These are phyloP conservation scores for Stachybotrys elegans DNA, from an alignment of 2,329 filamentous ascomycete genomes.

Conservation along the genomic window DNA sequence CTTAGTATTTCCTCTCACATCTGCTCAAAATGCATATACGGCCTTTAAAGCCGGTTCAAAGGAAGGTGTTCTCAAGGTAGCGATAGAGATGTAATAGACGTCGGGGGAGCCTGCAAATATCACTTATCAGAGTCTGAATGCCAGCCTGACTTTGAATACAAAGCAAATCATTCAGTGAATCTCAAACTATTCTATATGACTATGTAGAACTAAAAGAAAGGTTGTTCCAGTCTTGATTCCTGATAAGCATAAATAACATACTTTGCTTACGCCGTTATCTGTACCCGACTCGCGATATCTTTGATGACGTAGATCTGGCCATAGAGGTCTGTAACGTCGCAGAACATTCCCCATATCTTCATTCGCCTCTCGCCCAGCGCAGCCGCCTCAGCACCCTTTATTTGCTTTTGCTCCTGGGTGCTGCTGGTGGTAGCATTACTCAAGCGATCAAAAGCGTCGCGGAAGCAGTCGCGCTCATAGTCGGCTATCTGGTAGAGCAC, in stretches of 20 bases:
- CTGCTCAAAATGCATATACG: not conserved
- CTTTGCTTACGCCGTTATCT: no score
- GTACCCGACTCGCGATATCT: constrained; percentile 5
- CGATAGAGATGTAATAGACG: constrained; percentile 1
- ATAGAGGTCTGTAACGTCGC: constrained; percentile 6
- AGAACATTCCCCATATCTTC: constrained; percentile 4
- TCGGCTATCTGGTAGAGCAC: constrained; percentile 4
- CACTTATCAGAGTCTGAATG: no score
- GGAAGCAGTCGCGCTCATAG: constrained; percentile 7
- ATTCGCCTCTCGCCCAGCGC: no score
- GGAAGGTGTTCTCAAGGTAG: constrained; percentile 2
- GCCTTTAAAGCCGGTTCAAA: constrained; percentile 2
- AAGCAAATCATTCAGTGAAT: no score
- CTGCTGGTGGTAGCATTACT: not conserved
- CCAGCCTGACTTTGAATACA: no score
- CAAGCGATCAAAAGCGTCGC: not conserved
- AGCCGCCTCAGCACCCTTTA: no score
- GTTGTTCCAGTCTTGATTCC: no score
- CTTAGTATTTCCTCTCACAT: not conserved
- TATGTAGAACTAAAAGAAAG: no score
- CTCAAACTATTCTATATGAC: no score
- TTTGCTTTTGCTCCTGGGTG: not conserved
- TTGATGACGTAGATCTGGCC: constrained; percentile 10
- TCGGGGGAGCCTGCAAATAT: no score
- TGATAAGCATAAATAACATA: no score